These are phyloP conservation scores for Talaromyces sp. DNA, from an alignment of 2,329 filamentous ascomycete species.

Conservation along the genomic window DNA sequence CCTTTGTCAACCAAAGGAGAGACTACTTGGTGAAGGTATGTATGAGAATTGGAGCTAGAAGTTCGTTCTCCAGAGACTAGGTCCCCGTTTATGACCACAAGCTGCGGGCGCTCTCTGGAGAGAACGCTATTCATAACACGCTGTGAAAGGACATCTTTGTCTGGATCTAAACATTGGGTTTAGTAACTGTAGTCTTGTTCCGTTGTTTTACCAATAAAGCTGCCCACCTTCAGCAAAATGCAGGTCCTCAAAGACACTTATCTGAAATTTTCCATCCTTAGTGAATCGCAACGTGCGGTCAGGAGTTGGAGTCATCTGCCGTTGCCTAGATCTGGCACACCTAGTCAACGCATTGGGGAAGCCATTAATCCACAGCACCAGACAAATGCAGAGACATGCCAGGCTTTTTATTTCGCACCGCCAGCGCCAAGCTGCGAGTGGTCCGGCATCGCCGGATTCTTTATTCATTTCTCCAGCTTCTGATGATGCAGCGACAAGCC, in stretches of 20 bases:
- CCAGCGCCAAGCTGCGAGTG: no score
- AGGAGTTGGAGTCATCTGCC: no score
- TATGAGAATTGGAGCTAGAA: conserved; percentile 49
- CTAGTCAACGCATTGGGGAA: no score
- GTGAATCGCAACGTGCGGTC: conserved; percentile 16
- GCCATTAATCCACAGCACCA: no score
- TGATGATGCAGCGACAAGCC: no score
- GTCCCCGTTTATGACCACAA: conserved; percentile 68
- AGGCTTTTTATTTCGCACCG: no score
- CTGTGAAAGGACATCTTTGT: conserved; percentile 9
- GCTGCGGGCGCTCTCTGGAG: conserved; percentile 30
- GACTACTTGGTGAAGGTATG: conserved; percentile 57
- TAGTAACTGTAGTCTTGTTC: not conserved
- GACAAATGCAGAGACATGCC: no score
- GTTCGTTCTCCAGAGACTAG: conserved; percentile 64
- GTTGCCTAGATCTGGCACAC: no score
- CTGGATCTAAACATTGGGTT: not conserved
- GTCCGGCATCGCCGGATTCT: no score
- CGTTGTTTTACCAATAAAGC: not conserved
- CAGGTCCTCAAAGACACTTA: conserved; percentile 62
- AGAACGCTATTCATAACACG: conserved; percentile 9
- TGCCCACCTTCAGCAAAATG: conserved; percentile 64
- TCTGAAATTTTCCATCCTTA: conserved; percentile 36
- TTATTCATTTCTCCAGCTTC: no score
- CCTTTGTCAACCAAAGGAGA: conserved; percentile 51